These are phyloP conservation scores for Claviceps monticola DNA, from an alignment of 2,329 filamentous ascomycete genomes.

Conservation along the genomic window DNA sequence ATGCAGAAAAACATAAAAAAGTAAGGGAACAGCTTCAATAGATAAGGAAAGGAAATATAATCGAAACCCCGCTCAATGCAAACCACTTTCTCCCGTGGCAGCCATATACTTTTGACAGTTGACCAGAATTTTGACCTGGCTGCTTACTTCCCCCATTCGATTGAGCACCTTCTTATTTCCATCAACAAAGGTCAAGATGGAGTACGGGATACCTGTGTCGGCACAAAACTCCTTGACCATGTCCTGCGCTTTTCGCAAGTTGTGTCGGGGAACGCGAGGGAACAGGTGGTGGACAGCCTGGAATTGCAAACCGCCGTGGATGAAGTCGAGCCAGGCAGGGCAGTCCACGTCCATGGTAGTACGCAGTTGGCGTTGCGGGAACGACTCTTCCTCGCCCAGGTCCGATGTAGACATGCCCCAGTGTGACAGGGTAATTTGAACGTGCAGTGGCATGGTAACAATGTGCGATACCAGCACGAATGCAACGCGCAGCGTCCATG, in stretches of 20 bases:
- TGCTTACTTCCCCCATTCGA: slow-evolving; percentile 41
- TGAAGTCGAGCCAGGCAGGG: slow-evolving; percentile 56
- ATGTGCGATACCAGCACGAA: slow-evolving; percentile 53
- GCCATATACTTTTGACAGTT: slow-evolving; percentile 41
- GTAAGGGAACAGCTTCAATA: background rate
- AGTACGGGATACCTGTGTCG: slow-evolving; percentile 50
- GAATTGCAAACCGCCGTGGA: slow-evolving; percentile 61
- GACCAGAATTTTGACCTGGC: slow-evolving; percentile 45
- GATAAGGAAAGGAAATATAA: background rate
- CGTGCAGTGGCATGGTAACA: slow-evolving; percentile 52
- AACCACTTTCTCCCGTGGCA: slow-evolving; percentile 29
- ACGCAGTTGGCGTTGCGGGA: slow-evolving; percentile 54
- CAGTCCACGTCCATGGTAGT: slow-evolving; percentile 66
- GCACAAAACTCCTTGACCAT: slow-evolving; percentile 49
- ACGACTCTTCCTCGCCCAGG: slow-evolving; percentile 50
- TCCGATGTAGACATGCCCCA: slow-evolving; percentile 59
- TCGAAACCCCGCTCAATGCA: slow-evolving; percentile 9
- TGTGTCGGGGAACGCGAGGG: slow-evolving; percentile 54
- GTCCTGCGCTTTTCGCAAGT: slow-evolving; percentile 45
- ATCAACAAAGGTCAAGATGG: slow-evolving; percentile 45
- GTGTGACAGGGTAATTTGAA: slow-evolving; percentile 60
- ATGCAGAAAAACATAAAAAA: background rate
- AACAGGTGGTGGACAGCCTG: slow-evolving; percentile 60
- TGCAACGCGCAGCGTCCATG: slow-evolving; percentile 39
- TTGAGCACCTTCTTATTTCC: slow-evolving; percentile 41